Evolutionary conservation across 106 monocot genomes (phyloP), one percentile per base, ranked within the genome.

Genomic region (Acorus calamus): DNA sequence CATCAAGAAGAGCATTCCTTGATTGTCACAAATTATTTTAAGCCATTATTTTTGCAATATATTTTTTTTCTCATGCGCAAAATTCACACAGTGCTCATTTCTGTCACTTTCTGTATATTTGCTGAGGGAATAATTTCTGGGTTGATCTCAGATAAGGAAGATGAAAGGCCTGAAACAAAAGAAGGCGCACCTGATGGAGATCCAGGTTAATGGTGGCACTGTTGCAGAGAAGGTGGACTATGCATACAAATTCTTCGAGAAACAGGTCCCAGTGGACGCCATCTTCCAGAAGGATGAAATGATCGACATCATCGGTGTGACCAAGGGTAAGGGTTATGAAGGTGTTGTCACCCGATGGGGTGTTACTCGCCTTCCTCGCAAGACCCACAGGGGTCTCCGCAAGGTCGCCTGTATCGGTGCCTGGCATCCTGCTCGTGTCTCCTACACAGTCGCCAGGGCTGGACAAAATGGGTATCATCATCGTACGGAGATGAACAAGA

Each of bases 401-500:
- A 53, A 65, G 65, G 65, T 65, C 41, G 65, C 65, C 6, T 65
- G 65, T 65, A 65, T 65, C 9, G 65, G 65, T 52, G 65, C 65
- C 9, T 65, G 65, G 65, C 65, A 65, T 65, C 65, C 65, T 52
- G 50, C 65, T 42, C 52, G 65, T 41, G 65, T 65, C 8, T 65
- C 65, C 41, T 65, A 42, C 65, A 65, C 65, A 8, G 65, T 65
- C 28, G 65, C 65, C 6, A 51, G 65, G 14, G 65, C 65, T 53
- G 65, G 65, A 9, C 65, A 65, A 42, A 65, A 65, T 42, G 65
- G 65, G 4, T 65, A 65, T 45, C 65, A 65, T 9, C 65, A 65
- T 52, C 65, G 65, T 11, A 66, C 66, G 44, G 66, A 66, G 46
- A 46, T 66, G 66, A 66, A 66, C 66, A 66, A 66, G 66, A 66